Percentiles rank a stretch among this genome's conserved stretches.
phyloP scores from a whole-genome alignment of 345 rosid species.

The Capsella bursapastoris region DNA sequence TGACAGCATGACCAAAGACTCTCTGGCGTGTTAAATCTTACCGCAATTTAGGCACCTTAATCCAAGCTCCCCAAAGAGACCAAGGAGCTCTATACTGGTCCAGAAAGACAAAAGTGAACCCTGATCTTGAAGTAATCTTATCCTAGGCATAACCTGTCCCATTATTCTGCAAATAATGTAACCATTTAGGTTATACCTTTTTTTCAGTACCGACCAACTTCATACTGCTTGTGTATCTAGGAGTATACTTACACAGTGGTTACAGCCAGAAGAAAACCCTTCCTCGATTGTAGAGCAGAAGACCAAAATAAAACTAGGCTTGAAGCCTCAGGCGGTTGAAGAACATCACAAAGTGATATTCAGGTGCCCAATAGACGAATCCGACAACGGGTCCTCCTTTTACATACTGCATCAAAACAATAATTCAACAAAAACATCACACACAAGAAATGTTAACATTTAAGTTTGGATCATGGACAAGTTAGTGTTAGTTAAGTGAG shows the following conservation, averaged over 20 bases:
- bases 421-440: conserved; percentile 11
- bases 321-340: conserved; percentile 85
- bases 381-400: conserved; percentile 97
- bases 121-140: conserved; percentile 20
- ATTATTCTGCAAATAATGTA: conserved; percentile 15
- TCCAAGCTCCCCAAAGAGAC: conserved; percentile 14
- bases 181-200: not conserved
- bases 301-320: conserved; percentile 44
- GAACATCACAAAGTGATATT: conserved; percentile 92
- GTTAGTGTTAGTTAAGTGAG: conserved; percentile 23
- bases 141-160: conserved; percentile 12
- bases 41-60: conserved; percentile 5
- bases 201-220: not conserved
- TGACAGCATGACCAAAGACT: conserved; percentile 20
- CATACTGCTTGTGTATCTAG: not conserved
- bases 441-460: conserved; percentile 2
- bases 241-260: conserved; percentile 16
- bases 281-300: conserved; percentile 44
- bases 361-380: conserved; percentile 95
- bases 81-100: conserved; percentile 12
- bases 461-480: conserved; percentile 8
- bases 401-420: conserved; percentile 60
- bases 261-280: conserved; percentile 15
- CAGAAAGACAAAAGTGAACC: conserved; percentile 2
- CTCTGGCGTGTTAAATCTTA: conserved; percentile 19